Evolutionary conservation across 495 filamentous ascomycete species (phyloP), one percentile per base, ranked within the genome.

Genomic region (Xylaria grammica): DNA sequence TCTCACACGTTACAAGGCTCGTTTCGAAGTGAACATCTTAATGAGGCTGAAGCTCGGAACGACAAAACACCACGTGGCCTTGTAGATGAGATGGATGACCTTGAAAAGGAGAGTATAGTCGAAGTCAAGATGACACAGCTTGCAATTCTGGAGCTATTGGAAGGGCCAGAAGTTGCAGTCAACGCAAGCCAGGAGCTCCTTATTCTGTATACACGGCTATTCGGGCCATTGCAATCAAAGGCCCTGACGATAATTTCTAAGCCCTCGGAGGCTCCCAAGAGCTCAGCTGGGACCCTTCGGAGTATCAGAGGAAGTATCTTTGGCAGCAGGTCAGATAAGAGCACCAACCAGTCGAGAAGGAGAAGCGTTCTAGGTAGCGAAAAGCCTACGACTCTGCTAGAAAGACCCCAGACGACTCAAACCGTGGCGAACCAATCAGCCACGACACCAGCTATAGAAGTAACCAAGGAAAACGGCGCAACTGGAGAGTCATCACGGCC

Each of bases 111-210:
- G 69, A 82, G 84, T 20, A 89, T 97, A 27, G 74, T 99, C 24
- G 90, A 97, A 74, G 85, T 97, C 32, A 96, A 94, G 71, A 97
- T 99, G 86, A 97, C 93, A 8, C 92, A 97, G 68, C 81, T 99
- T 63, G 84, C 91, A 4, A 85, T 99, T 40, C 71, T 93, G 11
- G 95, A 98, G 75, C 79, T 93, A 11, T 69, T 90, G 17, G 91
- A 97, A 71, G 93, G 92, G 5, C 85, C 93, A 0, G 87, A 90
- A 63, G 85, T 87, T 58, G 93, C 95, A 11, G 89, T 97, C 36
- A 93, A 95, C 68, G 86, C 87, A 60, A 91, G 89, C 67, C 88
- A 91, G 54, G 90, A 96, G 66, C 82, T 99, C 27, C 79, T 98
- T 27, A 84, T 85, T n/a, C 79, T 98, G 5, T 98, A 94, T 67